Conservation (phyloP, 1,284 basidiomycete genomes). For the Anthracocystis setariae region DNA sequence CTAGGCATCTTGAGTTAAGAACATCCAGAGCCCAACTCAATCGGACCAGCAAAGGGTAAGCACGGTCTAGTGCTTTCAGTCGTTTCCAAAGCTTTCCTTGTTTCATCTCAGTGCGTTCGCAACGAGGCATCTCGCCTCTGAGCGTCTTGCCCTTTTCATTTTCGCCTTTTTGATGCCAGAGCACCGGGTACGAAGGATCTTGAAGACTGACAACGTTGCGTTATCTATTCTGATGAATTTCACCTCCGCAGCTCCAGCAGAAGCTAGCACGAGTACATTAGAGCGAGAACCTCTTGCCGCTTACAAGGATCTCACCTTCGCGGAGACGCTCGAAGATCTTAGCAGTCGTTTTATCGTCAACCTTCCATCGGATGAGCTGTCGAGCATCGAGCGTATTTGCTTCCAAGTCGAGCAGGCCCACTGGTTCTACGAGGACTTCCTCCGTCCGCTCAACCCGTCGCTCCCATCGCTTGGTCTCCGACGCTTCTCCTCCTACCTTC, state of each 20-base stretch:
- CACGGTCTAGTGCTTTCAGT: conserved; percentile 42
- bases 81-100: conserved; percentile 20
- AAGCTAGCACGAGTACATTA: conserved; percentile 38
- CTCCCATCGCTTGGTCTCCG: conserved; percentile 82
- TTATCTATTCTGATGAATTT: background rate
- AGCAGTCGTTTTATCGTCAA: conserved; percentile 89
- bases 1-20: background rate
- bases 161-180: no score
- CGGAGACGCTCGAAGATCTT: conserved; percentile 68
- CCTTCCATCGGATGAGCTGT: conserved; percentile 90
- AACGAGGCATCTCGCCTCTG: background rate
- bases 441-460: conserved; percentile 82
- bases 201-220: conserved; percentile 9
- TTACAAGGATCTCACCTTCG: conserved; percentile 55
- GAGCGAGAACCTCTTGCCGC: conserved; percentile 38
- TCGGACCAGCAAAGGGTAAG: conserved; percentile 47
- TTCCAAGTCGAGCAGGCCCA: conserved; percentile 99
- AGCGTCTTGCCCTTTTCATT: conserved; percentile 12
- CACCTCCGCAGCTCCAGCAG: conserved; percentile 15
- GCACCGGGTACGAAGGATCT: background rate
- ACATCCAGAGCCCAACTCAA: background rate
- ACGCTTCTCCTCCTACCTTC: conserved; percentile 92
- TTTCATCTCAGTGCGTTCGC: conserved; percentile 18
- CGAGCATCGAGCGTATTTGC: conserved; percentile 89
- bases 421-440: conserved; percentile 99